Base-by-base conservation (phyloP, 306 rosid genomes). In the Quillaja saponaria region DNA sequence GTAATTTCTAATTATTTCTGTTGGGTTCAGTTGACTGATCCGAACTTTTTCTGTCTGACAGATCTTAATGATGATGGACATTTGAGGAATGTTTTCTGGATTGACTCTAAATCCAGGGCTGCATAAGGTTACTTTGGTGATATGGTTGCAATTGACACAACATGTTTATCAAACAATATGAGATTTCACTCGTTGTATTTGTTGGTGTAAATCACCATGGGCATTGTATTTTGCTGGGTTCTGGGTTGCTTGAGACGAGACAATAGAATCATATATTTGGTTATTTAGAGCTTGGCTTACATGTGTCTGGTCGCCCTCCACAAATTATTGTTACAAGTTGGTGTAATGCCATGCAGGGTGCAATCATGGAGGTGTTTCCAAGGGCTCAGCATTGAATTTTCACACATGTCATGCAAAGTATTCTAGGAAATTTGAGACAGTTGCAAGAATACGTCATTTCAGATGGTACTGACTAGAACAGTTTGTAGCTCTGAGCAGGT, bases 201-300 rank as follows among this genome's bases (percentile, higher is more conserved):
- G 84, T 81, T 65, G 98, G 96, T 45, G 79, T 92, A 49, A 88
- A 92, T 76, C 98, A 88, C 81, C 98, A 92, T 74, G 94, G 90
- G 57, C 75, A 84, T 46, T 79, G 85, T 20, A 15, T 84, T 73
- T 80, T 88, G 55, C 74, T 88, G 61, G 98, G 96, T 41, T 86
- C 91, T 74, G 96, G 94, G 64, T 78, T 92, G 66, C 87, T 92
- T 67, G 88, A 4, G 98, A 84, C 60, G 95, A 88, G 78, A 76
- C 85, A 10, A 63, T 74, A 41, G 98, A 92, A 61, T 81, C 95
- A 2, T 92, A 86, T 71, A 61, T 82, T 63, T 92, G 98, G 98
- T 71, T 88, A 45, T 84, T 92, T 79, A 84, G 98, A 84, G 95
- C 88, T 16, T 92, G 98, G 98, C 84, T 92, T 64, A 86, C 98